A percentile compares a stretch with the other conserved stretches of the same genome.
phyloP scores from a whole-genome alignment of 2,329 filamentous ascomycete species.

The Aspergillus sojae region DNA sequence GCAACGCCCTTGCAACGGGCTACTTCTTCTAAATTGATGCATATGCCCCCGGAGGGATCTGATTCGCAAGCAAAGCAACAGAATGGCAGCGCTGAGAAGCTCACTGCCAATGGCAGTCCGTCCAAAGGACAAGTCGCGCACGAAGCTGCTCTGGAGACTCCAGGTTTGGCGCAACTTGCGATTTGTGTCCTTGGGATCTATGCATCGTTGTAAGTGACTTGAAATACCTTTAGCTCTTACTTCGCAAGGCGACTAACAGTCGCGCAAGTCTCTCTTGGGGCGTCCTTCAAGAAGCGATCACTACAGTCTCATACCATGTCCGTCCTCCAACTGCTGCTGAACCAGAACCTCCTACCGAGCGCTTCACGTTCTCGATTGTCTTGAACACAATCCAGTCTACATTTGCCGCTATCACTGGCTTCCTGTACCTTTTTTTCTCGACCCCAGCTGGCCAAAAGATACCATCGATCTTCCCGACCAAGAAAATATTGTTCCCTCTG shows the following conservation, averaged over 20 bases:
- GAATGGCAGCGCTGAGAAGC: slow-evolving; percentile 34
- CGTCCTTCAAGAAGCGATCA: slow-evolving; percentile 94
- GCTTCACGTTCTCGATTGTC: slow-evolving; percentile 92
- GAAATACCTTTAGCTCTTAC: neutral
- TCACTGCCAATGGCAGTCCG: slow-evolving; percentile 22
- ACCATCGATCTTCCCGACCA: slow-evolving; percentile 71
- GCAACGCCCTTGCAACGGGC: slow-evolving; percentile 65
- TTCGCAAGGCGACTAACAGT: slow-evolving; percentile 8
- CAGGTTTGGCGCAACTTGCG: slow-evolving; percentile 73
- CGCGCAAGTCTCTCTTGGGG: slow-evolving; percentile 81
- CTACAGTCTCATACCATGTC: slow-evolving; percentile 82
- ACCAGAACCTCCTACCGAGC: slow-evolving; percentile 55
- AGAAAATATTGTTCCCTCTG: slow-evolving; percentile 74
- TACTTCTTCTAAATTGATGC: slow-evolving; percentile 67
- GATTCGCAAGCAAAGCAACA: slow-evolving; percentile 27
- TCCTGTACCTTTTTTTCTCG: slow-evolving; percentile 71
- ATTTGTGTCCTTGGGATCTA: slow-evolving; percentile 95
- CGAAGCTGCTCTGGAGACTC: slow-evolving; percentile 38
- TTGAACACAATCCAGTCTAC: slow-evolving; percentile 94
- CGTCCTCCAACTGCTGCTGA: slow-evolving; percentile 50
- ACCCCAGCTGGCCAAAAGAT: slow-evolving; percentile 58
- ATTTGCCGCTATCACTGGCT: slow-evolving; percentile 82
- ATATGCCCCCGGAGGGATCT: slow-evolving; percentile 35
- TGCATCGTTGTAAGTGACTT: slow-evolving; percentile 75
- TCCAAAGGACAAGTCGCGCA: slow-evolving; percentile 25